Evolutionary conservation across 768 basidiomycete genomes (phyloP), one percentile per base, ranked within the genome.

Genomic region (Hericium coralloides): DNA sequence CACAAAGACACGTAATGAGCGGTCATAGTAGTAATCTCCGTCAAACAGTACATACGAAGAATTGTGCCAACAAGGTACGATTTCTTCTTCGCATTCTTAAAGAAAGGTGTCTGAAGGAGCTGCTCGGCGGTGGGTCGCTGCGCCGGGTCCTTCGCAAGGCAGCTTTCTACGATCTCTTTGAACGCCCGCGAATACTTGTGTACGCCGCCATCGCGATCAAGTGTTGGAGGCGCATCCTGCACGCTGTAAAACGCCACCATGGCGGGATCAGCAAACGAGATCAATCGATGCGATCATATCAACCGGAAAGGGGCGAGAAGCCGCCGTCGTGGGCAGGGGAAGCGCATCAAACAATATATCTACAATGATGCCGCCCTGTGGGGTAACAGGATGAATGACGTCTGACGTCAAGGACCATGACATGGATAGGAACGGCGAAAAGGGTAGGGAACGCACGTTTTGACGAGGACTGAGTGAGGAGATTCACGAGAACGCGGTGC

Each of bases 401-500:
- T 26, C 43, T 18, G 15, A n/a, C n/a, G 26, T 12, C 14, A 17
- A 50, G 26, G 25, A 22, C 43, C 43, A 45, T 23, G 49, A 23
- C 18, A 50, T 17, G 12, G 48, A 49, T 15, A 49, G 25, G 14
- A 26, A 25, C 14, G 22, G 25, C 38, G 38, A 31, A 23, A 26
- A 26, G 49, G 38, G 54, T 12, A 6, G 53, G 67, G 20, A 7
- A 69, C 75, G 58, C 59, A 85, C 84, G 84, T 94, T 68, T 85
- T 84, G 48, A 91, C 72, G 18, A 97, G 75, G 7, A 93, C 87
- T 53, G 76, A 74, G 55, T 87, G 81, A 1, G 92, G 80, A 8
- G 85, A 76, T 64, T 89, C 86, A 60, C 85, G 79, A 15, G 87
- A 88, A 57, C 84, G 75, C n/a, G 95, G 95, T 1, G 93, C 90